Evolutionary conservation across 202 grass and related monocot species (phyloP).

Genomic region (Miscanthus sacchariflorus): DNA sequence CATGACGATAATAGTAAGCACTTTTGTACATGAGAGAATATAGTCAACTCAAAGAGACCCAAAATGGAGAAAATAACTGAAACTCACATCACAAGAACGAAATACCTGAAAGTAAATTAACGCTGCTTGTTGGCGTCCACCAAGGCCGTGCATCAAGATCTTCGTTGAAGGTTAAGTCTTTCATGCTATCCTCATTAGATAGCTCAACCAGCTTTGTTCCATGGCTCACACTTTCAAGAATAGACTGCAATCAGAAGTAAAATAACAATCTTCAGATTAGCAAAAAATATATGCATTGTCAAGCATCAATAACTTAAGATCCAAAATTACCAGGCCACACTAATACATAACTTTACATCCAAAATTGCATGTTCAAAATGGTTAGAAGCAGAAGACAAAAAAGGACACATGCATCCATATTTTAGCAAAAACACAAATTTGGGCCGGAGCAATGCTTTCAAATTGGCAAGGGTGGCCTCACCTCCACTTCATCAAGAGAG

Average conservation of each 20-base stretch:
- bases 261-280: constrained; percentile 31
- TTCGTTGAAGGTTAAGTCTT: constrained; percentile 81
- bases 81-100: constrained; percentile 15
- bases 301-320: constrained; percentile 9
- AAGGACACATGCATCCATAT: not conserved
- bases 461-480: constrained; percentile 44
- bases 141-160: constrained; percentile 86
- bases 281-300: not conserved
- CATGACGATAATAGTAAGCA: constrained; percentile 23
- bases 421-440: constrained; percentile 7
- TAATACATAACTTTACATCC: constrained; percentile 19
- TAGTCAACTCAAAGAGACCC: not conserved
- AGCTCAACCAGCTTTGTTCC: constrained; percentile 77
- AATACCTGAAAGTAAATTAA: constrained; percentile 90
- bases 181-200: constrained; percentile 75
- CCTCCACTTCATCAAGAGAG: constrained; percentile 85
- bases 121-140: constrained; percentile 80
- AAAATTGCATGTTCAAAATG: not conserved
- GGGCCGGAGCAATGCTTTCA: not conserved
- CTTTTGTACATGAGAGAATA: not conserved
- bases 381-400: constrained; percentile 17
- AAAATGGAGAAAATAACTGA: constrained; percentile 29
- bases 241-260: constrained; percentile 47
- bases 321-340: not conserved
- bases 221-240: constrained; percentile 68